Evolutionary conservation across 208 protist genomes (phyloP), one percentile per base, ranked within the genome.

Genomic region (Acanthamoeba healyi): DNA sequence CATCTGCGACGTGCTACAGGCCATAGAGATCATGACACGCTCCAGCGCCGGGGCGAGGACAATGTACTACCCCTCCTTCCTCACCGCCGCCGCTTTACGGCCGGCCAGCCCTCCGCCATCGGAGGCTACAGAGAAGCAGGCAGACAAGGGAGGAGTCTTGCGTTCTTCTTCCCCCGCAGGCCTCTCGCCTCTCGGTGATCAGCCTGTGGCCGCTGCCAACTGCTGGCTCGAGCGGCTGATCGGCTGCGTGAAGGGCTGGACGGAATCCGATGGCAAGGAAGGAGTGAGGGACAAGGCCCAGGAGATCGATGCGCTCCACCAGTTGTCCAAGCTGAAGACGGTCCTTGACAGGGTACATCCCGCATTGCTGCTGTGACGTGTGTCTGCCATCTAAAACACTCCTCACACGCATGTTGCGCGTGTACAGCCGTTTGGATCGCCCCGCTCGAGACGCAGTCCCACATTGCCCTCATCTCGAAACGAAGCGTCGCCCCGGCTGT

Each of bases 221-320:
- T 61, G 77, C 34, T 86, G 77, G 77, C 17, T 86, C 34, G 44
- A 49, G 26, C 26, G 77, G 15, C 46, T 86, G 77, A 19, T 86
- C 19, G 77, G 29, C 24, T 86, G 38, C 77, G 38, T 86, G 24
- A 6, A 24, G 44, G 14, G 24, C 34, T 86, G 77, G 77, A 36
- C 77, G 12, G 38, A 49, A 24, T 58, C 46, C 19, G 77, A 58
- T 29, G 26, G 26, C 22, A 49, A 38, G 29, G 77, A 86, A 0
- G 77, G 58, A n/a, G 36, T 38, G 3, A 24, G 77, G 19, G 44
- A 58, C 26, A 51, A 26, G 44, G 29, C 12, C 12, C 40, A 86
- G 77, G 77, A 51, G 12, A 86, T 86, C 14, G 77, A 86, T n/a
- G 42, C 77, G 3, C 77, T 86, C 17, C 77, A 86, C 29, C 77